Base-by-base conservation (phyloP, 2,329 filamentous ascomycete species). In the Colletotrichum tofieldiae region DNA sequence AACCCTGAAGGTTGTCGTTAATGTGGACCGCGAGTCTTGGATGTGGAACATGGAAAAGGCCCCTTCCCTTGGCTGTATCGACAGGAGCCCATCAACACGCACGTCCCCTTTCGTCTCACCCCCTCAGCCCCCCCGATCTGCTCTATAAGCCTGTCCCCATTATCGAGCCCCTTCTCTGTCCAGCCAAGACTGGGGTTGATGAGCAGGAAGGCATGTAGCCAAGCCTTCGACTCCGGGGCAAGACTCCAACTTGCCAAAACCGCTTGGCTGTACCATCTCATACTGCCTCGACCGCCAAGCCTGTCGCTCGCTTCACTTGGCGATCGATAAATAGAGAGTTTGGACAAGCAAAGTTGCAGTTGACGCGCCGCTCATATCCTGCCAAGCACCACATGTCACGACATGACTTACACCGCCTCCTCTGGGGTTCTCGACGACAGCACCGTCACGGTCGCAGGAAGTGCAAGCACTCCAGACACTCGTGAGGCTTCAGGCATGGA, bases 201-300 rank as follows among this genome's bases (percentile, higher is more conserved):
- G 43, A 29, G 23, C 16, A 54, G n/a, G 11, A 52, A 60, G 43
- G 11, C 7, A 26, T 35, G 8, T 16, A 32, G 58, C 58, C 41
- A 71, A 71, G 51, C 16, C 16, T 29, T 71, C 16, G 9, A 62
- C 1, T 32, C 26, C 14, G 20, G 20, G 41, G 14, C 18, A 61
- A 4, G 39, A 55, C 23, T 61, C 59, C 29, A 18, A 58, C 69
- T 26, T 47, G 58, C 18, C 65, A 47, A 58, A 63, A 59, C 43
- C 18, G 43, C 65, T 72, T 65, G 59, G 65, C 59, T 59, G 65
- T 49, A 45, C 54, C 59, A 20, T 69, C 65, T 72, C 39, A 64
- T 64, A 23, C 59, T 45, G 37, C 69, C 43, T 26, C 59, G 11
- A 7, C 39, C 39, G 69, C 69, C 52, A 64, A 72, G 54, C 49